Evolutionary conservation across 148 eudicot species (phyloP), one percentile per base, ranked within the genome.

Genomic region (Amaranthus palmeri): DNA sequence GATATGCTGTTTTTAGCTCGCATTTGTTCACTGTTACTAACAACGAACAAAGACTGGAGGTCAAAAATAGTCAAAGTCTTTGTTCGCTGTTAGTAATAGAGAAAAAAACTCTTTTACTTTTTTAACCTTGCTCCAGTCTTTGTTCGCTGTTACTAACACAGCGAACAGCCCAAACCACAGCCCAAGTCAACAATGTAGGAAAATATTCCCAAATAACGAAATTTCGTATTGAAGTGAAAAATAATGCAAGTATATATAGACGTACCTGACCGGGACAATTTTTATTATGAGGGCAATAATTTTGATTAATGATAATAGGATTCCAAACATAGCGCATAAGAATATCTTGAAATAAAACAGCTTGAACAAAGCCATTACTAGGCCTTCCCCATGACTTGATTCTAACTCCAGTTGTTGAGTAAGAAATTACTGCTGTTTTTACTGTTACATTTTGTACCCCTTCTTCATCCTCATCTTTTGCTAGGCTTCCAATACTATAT

Each of bases 371-470:
- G 9, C 79, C 85, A 25, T 62, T 69, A 74, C 85, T 84, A 10
- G 85, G 85, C 52, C 83, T 76, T 48, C 54, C 87, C 87, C 85
- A 83, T 41, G 86, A 68, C 78, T 83, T 83, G 7, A 83, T 83
- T 58, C 86, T 83, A 54, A 81, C 49, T 3, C 87, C 87, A 15
- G 80, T 84, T 43, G 71, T 68, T 43, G 87, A 78, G 25, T 71
- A 48, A 7, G 45, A 54, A 10, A 84, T 61, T 62, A 72, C 68
- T 2, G 72, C 79, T 3, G 69, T 67, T 47, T 79, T 81, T 1
- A 79, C 79, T 6, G 83, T 84, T 67, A 84, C 87, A 71, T 84
- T 81, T 73, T 76, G 79, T 53, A 84, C 87, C 42, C 87, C 87
- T 10, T 76, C 74, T 61, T 84, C 87, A n/a, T 81, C 69, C 5